These are phyloP conservation scores for Stagonosporopsis rhizophila DNA, from an alignment of 2,329 filamentous ascomycete genomes.

Conservation along the genomic window DNA sequence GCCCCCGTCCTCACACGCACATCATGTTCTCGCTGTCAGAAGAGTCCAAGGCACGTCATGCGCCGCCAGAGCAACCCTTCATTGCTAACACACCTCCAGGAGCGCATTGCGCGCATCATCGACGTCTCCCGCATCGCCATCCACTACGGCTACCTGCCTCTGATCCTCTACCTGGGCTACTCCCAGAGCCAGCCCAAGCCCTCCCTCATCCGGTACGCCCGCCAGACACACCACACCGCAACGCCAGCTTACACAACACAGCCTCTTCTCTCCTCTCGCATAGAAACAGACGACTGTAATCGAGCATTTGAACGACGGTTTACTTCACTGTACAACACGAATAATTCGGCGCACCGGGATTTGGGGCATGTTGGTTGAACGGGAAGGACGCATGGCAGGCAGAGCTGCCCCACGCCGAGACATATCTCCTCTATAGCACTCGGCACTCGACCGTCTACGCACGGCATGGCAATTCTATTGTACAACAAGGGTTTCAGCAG, in stretches of 20 bases:
- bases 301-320: slow-evolving; percentile 23
- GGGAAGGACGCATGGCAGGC: slow-evolving; percentile 13
- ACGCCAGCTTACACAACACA: slow-evolving; percentile 29
- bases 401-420: slow-evolving; percentile 2
- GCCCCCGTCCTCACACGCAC: neutral
- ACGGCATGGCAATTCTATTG: slow-evolving; percentile 26
- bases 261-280: slow-evolving; percentile 50
- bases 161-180: slow-evolving; percentile 97
- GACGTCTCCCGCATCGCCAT: slow-evolving; percentile 92
- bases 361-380: slow-evolving; percentile 21
- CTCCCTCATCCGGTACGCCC: slow-evolving; percentile 71
- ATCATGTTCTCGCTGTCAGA: slow-evolving; percentile 76
- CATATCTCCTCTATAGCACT: slow-evolving; percentile 23
- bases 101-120: slow-evolving; percentile 97
- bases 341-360: slow-evolving; percentile 37
- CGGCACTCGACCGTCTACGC: slow-evolving; percentile 23
- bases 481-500: slow-evolving; percentile 22
- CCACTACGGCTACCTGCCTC: slow-evolving; percentile 96
- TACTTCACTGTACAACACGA: slow-evolving; percentile 42
- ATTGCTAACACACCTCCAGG: slow-evolving; percentile 62
- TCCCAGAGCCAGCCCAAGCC: slow-evolving; percentile 92
- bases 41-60: slow-evolving; percentile 82
- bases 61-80: neutral
- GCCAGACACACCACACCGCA: neutral
- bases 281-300: slow-evolving; percentile 26